Base-by-base conservation (phyloP, 1,284 basidiomycete genomes). In the Marasmius tenuissimus region DNA sequence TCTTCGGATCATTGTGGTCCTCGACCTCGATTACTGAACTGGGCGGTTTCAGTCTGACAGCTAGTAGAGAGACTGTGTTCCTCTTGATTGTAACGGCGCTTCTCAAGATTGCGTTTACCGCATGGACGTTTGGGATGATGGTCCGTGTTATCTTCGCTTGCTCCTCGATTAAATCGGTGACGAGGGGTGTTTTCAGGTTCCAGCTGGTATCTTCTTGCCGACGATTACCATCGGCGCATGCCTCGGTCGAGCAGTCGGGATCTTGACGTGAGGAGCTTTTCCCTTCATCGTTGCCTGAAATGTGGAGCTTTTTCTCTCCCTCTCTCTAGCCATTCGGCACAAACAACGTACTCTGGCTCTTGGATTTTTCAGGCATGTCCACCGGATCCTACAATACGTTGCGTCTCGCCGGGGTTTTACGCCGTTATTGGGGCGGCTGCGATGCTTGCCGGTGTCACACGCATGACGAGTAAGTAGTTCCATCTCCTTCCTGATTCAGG, bases 401-500 rank as follows among this genome's bases (percentile, higher is more conserved):
- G 90, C 68, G 85, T 94, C 51, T 90, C 86, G 4, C 91, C 92
- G 2, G 89, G 90, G 37, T 92, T 93, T 67, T 94, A 94, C 69
- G 89, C 92, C 14, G 89, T 93, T 22, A 87, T 94, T 40, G 92
- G 92, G 0, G 91, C 92, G 18, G 87, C 92, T 35, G 89, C 90
- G 1, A 89, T 92, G 81, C 76, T 94, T 0, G 90, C 87, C 8
- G 92, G 92, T 3, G 91, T 93, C 3, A 94, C 92, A 4, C 77
- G 89, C 61, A 93, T 93, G 87, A 93, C 86, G 34, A 84, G 89
- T 90, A 66, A 69, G 85, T 70, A 0, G 47, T 20, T 58, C 27
- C 61, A 5, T 47, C 34, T 48, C 20, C 20, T 34, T 57, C 16
- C 7, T 48, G 12, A 35, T n/a, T 12, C 27, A 1, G 63, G 49